Conservation (phyloP, 2,329 filamentous ascomycete species). For the Xylariaceae sp. region DNA sequence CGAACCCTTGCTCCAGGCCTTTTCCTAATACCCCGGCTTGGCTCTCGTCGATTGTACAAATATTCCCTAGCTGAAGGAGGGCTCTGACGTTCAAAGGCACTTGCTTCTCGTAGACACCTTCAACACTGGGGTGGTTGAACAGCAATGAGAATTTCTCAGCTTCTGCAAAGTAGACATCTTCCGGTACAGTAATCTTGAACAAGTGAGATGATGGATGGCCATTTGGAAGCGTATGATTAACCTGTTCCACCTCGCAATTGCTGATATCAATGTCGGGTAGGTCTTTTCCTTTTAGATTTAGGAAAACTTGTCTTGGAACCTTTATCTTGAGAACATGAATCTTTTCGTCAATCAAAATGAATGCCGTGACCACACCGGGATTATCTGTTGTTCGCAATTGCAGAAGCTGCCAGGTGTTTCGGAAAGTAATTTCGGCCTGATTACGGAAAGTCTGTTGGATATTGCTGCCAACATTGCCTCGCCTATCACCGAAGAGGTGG, state of each 20-base stretch:
- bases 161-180: conserved; percentile 82
- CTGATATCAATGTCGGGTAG: conserved; percentile 84
- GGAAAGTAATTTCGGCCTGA: conserved; percentile 85
- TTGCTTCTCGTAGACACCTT: conserved; percentile 95
- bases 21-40: conserved; percentile 88
- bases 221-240: conserved; percentile 89
- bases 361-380: conserved; percentile 81
- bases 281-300: conserved; percentile 85
- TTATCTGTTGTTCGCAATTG: conserved; percentile 79
- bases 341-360: conserved; percentile 90
- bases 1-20: conserved; percentile 90
- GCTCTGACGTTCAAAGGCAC: conserved; percentile 83
- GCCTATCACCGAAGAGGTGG: conserved; percentile 88
- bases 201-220: conserved; percentile 91
- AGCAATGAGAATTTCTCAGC: conserved; percentile 75
- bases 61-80: conserved; percentile 81
- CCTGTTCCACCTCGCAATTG: conserved; percentile 85
- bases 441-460: conserved; percentile 76
- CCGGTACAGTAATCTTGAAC: conserved; percentile 87
- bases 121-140: conserved; percentile 89
- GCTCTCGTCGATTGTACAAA: conserved; percentile 88
- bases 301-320: conserved; percentile 82
- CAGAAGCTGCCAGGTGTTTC: conserved; percentile 90
- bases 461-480: conserved; percentile 60
- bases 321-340: conserved; percentile 84